Base-by-base conservation (phyloP, 768 basidiomycete species). In the Amyloporia xantha region DNA sequence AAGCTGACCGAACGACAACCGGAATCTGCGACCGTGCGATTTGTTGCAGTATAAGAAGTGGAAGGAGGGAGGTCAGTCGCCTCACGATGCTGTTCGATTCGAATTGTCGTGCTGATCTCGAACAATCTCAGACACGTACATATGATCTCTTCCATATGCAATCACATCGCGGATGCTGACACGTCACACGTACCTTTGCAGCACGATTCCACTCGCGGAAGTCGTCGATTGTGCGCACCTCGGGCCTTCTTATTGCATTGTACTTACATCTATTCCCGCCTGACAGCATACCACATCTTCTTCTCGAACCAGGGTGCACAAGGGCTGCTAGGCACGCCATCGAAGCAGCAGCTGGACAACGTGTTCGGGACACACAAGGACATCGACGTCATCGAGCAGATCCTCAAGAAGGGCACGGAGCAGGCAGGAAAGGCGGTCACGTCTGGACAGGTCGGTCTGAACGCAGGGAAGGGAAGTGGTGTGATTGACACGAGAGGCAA, bases 291-390 rank as follows among this genome's bases (percentile, higher is more conserved):
- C 71, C 59, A 74, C 28, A 70, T 93, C 49, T 85, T 84, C 65
- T 70, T 76, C 62, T 84, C 88, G 17, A 65, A 66, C 20, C 87
- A 90, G 64, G 91, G 90, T 11, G 65, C 75, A 4, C 89, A 92
- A 66, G 91, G 90, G n/a, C 63, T 81, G 46, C 75, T 90, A 30
- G 78, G 81, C 23, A 71, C 73, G 45, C 74, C 87, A 10, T 91
- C 89, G n/a, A 81, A 85, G 42, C 91, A 93, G 62, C 82, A 90
- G 59, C 79, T 94, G 48, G 87, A 91, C 37, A 84, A 67, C 48
- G 69, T 69, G 28, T 93, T 94, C 55, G 80, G 73, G 15, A 77
- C 83, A 2, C 63, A 70, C 56, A 82, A 81, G 41, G 82, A 90
- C 36, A 62, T 70, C 17, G 86, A 87, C 2, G 82, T 86, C 7